Base-by-base conservation (phyloP, 148 eudicot genomes). In the Vaccinium corymbosum region DNA sequence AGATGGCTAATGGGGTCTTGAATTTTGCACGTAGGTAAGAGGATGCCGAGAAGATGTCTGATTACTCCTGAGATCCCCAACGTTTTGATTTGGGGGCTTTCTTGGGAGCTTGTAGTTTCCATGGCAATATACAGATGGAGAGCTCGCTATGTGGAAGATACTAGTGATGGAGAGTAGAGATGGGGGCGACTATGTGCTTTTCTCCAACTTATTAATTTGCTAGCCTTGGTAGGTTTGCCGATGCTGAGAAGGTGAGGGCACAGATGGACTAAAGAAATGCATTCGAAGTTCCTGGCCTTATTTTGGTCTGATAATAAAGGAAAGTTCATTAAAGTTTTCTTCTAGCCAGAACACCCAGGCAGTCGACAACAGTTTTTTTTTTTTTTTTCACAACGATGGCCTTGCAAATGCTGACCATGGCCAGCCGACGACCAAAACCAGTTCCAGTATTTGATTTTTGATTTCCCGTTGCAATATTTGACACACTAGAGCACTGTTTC, bases 31-130 rank as follows among this genome's bases (percentile, higher is more conserved):
- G 97, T 51, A 89, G 90, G 86, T 80, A 91, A 22, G 90, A 85
- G 70, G 95, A 91, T 83, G 97, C 95, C 9, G 94, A 92, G 81
- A 87, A 88, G 78, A 89, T 91, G 78, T 93, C 90, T 19, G 62
- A 83, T 91, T 62, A 91, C 92, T 10, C 13, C 49, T 66, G 85
- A 89, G 27, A 80, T 83, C 50, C 80, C 79, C 46, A 87, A 83
- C 88, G 94, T 84, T 51, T 87, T 92, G 19, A 85, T 94, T 84
- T 94, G 95, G 98, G 97, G 81, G 91, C 97, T 6, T 90, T 93
- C 56, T 86, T 94, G 53, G 93, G 95, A 72, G 93, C 94, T 51
- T 94, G 98, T 85, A 90, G 90, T 52, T 85, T 88, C 64, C 90
- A 91, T 90, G 91, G 91, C 50, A 53, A 90, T 77, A 87, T 75